Conservation (phyloP, 495 filamentous ascomycete genomes). For the Neurospora tetrasperma region DNA sequence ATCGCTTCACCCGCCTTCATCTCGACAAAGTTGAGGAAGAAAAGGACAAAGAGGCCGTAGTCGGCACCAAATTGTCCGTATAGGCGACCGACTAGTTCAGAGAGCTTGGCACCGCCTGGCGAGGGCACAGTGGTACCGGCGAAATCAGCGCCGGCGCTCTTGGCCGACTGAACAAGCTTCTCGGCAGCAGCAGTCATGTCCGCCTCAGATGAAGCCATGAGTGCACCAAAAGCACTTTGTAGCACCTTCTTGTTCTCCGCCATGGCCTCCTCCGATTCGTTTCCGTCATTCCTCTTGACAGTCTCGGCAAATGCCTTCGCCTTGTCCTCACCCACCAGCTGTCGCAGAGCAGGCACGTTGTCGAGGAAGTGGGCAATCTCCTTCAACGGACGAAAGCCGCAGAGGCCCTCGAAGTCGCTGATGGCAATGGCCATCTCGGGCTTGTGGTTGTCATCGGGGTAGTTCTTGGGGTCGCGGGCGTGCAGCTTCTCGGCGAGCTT, state of each 20-base stretch:
- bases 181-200: conserved; percentile 53
- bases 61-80: conserved; percentile 45
- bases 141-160: conserved; percentile 49
- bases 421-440: conserved; percentile 98
- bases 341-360: conserved; percentile 59
- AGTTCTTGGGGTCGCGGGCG: conserved; percentile 78
- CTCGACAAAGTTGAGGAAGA: conserved; percentile 37
- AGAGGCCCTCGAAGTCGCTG: conserved; percentile 90
- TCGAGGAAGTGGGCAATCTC: conserved; percentile 84
- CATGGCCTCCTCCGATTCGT: conserved; percentile 38
- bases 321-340: conserved; percentile 61
- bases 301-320: conserved; percentile 58
- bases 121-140: conserved; percentile 35
- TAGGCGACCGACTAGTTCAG: conserved; percentile 63
- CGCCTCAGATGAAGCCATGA: conserved; percentile 68
- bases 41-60: conserved; percentile 37
- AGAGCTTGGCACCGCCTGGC: conserved; percentile 49
- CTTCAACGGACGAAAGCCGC: conserved; percentile 79
- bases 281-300: conserved; percentile 51
- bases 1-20: conserved; percentile 84
- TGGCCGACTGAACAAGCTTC: conserved; percentile 60
- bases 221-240: conserved; percentile 55
- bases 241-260: conserved; percentile 71
- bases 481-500: conserved; percentile 88
- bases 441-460: conserved; percentile 99